Conservation (phyloP, 352 stramenopile genomes). For the Globisporangium alternatum region DNA sequence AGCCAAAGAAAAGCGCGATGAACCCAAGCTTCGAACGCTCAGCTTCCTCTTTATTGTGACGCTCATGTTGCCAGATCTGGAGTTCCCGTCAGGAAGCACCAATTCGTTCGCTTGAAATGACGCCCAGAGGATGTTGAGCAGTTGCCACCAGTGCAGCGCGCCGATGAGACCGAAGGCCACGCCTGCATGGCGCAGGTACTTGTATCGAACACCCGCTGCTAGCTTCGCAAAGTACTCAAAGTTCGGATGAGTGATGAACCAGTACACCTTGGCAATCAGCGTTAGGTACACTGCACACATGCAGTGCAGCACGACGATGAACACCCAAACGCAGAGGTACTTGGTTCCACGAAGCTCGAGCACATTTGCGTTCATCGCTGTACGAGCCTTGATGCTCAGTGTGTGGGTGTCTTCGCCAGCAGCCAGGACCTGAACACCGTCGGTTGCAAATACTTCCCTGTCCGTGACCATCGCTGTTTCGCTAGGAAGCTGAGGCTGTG, state of each 20-base stretch:
- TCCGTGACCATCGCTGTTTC: neutral
- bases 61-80: neutral
- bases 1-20: neutral
- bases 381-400: neutral
- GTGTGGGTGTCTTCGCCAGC: neutral
- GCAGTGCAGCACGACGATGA: neutral
- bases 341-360: neutral
- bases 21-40: neutral
- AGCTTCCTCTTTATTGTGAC: neutral
- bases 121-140: neutral
- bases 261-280: neutral
- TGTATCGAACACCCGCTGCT: neutral
- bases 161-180: neutral
- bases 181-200: neutral
- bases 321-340: neutral
- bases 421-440: neutral
- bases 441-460: neutral
- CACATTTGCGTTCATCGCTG: neutral
- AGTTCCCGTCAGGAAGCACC: neutral
- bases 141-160: constrained; percentile 9
- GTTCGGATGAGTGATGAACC: neutral
- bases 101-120: neutral
- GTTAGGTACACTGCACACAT: constrained; percentile 9
- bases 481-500: neutral
- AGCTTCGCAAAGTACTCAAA: constrained; percentile 8